Conservation (phyloP, 306 rosid species). For the Malus fusca region DNA sequence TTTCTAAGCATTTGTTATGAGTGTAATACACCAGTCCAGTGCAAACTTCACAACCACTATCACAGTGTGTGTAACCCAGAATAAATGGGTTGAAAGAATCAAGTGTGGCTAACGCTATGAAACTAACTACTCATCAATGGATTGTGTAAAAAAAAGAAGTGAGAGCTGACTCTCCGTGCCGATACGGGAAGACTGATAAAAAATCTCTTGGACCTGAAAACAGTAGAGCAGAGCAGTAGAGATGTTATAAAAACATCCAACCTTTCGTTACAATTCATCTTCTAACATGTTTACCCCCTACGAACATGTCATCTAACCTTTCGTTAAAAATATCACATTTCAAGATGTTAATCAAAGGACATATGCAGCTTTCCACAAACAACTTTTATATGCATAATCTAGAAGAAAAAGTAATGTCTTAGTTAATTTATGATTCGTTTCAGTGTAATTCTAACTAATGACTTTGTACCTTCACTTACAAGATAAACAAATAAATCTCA, state of each 20-base stretch:
- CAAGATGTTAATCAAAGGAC: too few species aligned
- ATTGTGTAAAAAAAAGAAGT: background rate
- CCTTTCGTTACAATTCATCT: too few species aligned
- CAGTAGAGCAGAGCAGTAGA: background rate
- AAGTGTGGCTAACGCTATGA: too few species aligned
- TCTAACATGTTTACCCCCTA: too few species aligned
- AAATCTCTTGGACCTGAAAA: slow-evolving; percentile 35
- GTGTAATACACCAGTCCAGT: background rate
- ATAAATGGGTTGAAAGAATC: slow-evolving; percentile 15
- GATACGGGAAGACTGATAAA: background rate
- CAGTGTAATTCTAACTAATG: too few species aligned
- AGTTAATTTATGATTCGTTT: too few species aligned
- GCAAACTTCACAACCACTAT: slow-evolving; percentile 14
- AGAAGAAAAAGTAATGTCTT: too few species aligned
- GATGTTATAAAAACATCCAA: background rate
- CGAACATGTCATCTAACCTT: background rate
- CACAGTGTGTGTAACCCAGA: slow-evolving; percentile 15
- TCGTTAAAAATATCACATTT: background rate
- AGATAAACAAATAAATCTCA: background rate
- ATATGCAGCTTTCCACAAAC: background rate
- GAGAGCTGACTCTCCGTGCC: slow-evolving; percentile 9
- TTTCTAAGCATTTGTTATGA: background rate
- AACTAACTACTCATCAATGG: background rate
- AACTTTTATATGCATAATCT: background rate
- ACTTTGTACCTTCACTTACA: background rate